phyloP scores from a whole-genome alignment of 2,329 filamentous ascomycete genomes.

The Ceratocystis harringtonii region DNA sequence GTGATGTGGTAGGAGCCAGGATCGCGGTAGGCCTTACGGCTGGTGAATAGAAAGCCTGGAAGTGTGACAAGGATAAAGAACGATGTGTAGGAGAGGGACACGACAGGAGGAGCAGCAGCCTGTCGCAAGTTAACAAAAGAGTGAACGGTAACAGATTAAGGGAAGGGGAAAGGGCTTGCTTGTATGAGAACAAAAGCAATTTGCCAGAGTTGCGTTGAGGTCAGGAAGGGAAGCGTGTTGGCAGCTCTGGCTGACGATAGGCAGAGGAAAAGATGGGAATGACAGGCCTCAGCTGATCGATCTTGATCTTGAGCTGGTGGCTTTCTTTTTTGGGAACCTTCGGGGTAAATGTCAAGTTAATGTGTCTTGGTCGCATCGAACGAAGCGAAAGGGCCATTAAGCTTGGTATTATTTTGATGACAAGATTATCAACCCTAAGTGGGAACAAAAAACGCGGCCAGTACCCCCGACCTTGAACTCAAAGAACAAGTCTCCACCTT shows the following conservation, averaged over 20 bases:
- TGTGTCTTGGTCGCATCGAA: neutral
- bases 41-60: neutral
- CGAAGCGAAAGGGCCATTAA: neutral
- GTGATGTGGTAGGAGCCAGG: slow-evolving; percentile 12
- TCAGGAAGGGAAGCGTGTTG: neutral
- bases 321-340: too few relatives aligned
- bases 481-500: slow-evolving; percentile 6
- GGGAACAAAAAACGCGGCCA: neutral
- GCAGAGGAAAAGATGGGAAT: neutral
- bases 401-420: slow-evolving; percentile 3
- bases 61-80: neutral
- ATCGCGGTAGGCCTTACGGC: slow-evolving; percentile 14
- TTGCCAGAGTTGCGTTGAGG: neutral
- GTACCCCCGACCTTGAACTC: neutral
- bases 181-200: neutral
- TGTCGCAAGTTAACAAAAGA: neutral
- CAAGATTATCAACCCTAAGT: neutral
- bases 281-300: neutral
- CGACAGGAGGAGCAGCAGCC: neutral
- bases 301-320: neutral
- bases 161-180: neutral
- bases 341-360: too few relatives aligned
- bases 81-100: neutral
- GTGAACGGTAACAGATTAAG: neutral
- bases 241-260: too few relatives aligned